A percentile compares a stretch with the other conserved stretches of the same genome.
Evolutionary conservation across 345 rosid genomes (phyloP).

Genomic region (Acer negundo): DNA sequence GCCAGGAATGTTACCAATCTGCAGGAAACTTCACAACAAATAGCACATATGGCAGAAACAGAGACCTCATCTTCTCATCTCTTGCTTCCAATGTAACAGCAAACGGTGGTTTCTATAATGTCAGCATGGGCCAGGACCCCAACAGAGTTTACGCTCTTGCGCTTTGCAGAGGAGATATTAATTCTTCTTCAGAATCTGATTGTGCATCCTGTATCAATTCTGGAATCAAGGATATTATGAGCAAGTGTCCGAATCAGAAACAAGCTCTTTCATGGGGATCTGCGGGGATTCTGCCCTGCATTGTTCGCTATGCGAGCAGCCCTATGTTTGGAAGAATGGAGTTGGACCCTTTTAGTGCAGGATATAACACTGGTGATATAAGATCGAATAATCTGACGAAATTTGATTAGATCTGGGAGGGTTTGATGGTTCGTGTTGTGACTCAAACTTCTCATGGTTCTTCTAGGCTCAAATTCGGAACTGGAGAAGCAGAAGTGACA

Average conservation of each 20-base stretch:
- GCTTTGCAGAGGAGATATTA: conserved; percentile 25
- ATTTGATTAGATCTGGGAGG: neutral
- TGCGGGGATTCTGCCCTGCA: neutral
- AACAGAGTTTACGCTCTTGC: conserved; percentile 25
- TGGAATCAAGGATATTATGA: neutral
- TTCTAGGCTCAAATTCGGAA: neutral
- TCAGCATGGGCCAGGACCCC: conserved; percentile 9
- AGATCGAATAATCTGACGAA: neutral
- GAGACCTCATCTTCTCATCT: conserved; percentile 17
- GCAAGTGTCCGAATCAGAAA: conserved; percentile 20
- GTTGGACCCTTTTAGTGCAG: neutral
- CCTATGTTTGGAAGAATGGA: neutral
- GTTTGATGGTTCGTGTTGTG: no score
- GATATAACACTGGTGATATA: neutral
- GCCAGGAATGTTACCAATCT: neutral
- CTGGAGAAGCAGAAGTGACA: neutral
- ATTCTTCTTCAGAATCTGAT: neutral
- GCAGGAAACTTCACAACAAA: conserved; percentile 21
- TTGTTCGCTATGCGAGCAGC: conserved; percentile 22
- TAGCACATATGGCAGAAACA: conserved; percentile 22
- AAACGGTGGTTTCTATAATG: conserved; percentile 21
- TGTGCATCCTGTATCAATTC: conserved; percentile 8
- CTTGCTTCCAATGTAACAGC: neutral
- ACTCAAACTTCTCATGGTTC: neutral
- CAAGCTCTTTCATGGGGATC: conserved; percentile 9